phyloP scores from a whole-genome alignment of 768 basidiomycete genomes.

The Podaxis sp. region DNA sequence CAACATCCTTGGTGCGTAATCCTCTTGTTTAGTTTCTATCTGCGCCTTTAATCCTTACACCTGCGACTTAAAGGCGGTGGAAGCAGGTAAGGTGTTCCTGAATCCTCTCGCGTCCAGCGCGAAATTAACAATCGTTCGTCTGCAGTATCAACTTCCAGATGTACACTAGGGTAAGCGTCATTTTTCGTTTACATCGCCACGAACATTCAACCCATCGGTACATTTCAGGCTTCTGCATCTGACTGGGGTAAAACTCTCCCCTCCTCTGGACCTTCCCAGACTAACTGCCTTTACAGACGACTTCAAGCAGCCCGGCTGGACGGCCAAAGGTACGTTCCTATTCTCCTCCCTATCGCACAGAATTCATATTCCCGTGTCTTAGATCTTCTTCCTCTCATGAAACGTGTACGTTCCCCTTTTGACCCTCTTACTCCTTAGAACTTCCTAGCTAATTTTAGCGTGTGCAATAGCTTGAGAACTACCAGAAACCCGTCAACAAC shows the following conservation, averaged over 20 bases:
- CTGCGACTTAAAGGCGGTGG: conserved; percentile 40
- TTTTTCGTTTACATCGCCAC: not conserved
- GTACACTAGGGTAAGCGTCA: conserved; percentile 54
- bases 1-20: conserved; percentile 51
- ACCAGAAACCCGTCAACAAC: conserved; percentile 70
- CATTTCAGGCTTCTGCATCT: conserved; percentile 58
- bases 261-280: not conserved
- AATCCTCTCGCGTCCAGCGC: not conserved
- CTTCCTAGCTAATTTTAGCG: not conserved
- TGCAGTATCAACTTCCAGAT: conserved; percentile 76
- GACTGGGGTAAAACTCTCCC: conserved; percentile 53
- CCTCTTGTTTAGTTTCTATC: too few relatives aligned
- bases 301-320: conserved; percentile 72
- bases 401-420: conserved; percentile 37
- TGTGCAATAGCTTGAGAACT: conserved; percentile 54
- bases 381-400: conserved; percentile 74
- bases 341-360: not conserved
- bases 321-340: conserved; percentile 45
- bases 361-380: not conserved
- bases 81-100: conserved; percentile 41
- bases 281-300: conserved; percentile 46
- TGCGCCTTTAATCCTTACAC: too few relatives aligned
- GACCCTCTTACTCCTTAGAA: not conserved
- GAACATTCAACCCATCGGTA: not conserved
- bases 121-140: not conserved